Evolutionary conservation across 345 rosid genomes (phyloP), one percentile per base, ranked within the genome.

Genomic region (Streptanthus diversifolius): DNA sequence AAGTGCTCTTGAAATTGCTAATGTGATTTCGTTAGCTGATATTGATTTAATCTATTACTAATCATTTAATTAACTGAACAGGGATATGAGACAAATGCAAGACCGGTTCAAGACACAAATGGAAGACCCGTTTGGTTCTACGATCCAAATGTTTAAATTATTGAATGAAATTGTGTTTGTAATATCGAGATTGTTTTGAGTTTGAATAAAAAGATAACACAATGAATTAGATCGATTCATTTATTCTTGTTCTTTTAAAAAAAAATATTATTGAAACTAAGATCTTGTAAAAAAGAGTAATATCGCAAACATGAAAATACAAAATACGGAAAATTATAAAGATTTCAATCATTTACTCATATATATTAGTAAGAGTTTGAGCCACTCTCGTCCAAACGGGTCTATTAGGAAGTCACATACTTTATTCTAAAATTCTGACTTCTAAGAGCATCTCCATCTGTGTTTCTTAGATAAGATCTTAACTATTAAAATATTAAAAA

Each of bases 41-140:
- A 43, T 45, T 44, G 1, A 44, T 51, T 39, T 8, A 15, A 4
- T 57, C 40, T 9, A 21, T 40, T 65, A 48, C 47, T 63, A 39
- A 47, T 19, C 24, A 8, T 33, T 8, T 43, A 18, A 55, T 60
- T 11, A 15, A 18, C 13, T 44, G 8, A 48, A 51, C 60, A 90
- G 98, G 91, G 88, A 40, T 85, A 56, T 72, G 83, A 82, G 72
- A 47, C 59, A 61, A 85, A 90, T 77, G 83, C 98, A 52, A 92
- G 96, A 70, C 96, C 95, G 1, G 63, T 62, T 48, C 96, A 88
- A 56, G 51, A 56, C 32, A n/a, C 58, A 41, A 27, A 82, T 37
- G 83, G 80, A 60, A 88, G 93, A 77, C 2, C 82, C 5, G 29
- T 85, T 61, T 78, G 62, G 71, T 29, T 74, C 7, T 85, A 85